These are phyloP conservation scores for Solanum sitiens DNA, from an alignment of 257 asterid species.

Conservation along the genomic window DNA sequence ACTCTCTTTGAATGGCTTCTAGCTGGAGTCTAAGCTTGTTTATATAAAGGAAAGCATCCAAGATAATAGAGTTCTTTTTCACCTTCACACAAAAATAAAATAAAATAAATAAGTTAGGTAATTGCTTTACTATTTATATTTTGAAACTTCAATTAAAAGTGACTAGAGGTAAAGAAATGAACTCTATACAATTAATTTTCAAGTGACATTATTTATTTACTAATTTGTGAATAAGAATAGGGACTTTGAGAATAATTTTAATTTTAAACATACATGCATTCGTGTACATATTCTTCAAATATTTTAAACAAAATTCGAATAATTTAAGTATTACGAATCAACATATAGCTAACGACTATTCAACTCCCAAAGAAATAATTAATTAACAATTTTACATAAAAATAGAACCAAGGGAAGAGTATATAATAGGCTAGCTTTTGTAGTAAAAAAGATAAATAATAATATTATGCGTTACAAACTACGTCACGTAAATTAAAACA, in stretches of 20 bases:
- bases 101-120: neutral
- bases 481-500: neutral
- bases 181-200: neutral
- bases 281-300: no score
- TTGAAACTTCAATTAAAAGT: neutral
- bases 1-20: slow-evolving; percentile 54
- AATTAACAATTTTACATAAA: neutral
- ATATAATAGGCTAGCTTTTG: neutral
- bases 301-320: no score
- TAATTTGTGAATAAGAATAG: neutral
- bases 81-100: slow-evolving; percentile 18
- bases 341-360: neutral
- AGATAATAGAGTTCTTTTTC: slow-evolving; percentile 44
- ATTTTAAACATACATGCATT: neutral
- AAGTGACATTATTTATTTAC: neutral
- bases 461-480: neutral
- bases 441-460: neutral
- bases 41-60: slow-evolving; percentile 59
- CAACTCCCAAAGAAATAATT: neutral
- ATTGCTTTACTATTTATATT: neutral
- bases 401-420: neutral
- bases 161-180: neutral
- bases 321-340: neutral
- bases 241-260: neutral
- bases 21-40: slow-evolving; percentile 53